These are phyloP conservation scores for Taphrina confusa DNA, from an alignment of 1,139 yeast species.

Conservation along the genomic window DNA sequence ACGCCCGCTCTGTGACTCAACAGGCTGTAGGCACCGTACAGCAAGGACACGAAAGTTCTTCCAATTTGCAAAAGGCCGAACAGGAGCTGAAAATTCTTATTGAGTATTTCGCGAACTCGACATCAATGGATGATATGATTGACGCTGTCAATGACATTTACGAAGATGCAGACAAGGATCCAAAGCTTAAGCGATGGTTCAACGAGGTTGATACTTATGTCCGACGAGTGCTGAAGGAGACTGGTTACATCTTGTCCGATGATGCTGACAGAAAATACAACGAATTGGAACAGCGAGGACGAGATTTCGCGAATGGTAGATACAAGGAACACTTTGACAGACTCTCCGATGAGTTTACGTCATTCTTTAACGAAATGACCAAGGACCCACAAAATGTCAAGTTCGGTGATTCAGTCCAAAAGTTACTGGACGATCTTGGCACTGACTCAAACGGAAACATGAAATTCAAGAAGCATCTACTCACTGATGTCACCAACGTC, in stretches of 20 bases:
- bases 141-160: slow-evolving; percentile 37
- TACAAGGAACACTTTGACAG: slow-evolving; percentile 39
- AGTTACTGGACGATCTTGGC: slow-evolving; percentile 37
- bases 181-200: slow-evolving; percentile 39
- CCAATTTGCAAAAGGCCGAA: slow-evolving; percentile 39
- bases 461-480: slow-evolving; percentile 36
- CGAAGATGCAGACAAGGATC: slow-evolving; percentile 39
- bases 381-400: slow-evolving; percentile 38
- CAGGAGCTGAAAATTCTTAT: slow-evolving; percentile 36
- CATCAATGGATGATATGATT: slow-evolving; percentile 38
- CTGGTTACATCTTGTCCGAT: slow-evolving; percentile 39
- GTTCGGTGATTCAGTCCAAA: slow-evolving; percentile 36
- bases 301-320: slow-evolving; percentile 34
- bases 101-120: slow-evolving; percentile 40
- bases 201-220: slow-evolving; percentile 37
- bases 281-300: slow-evolving; percentile 38
- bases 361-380: slow-evolving; percentile 37
- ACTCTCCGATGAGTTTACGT: slow-evolving; percentile 37
- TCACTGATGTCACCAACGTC: slow-evolving; percentile 38
- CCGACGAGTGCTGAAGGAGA: slow-evolving; percentile 38
- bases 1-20: slow-evolving; percentile 15
- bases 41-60: slow-evolving; percentile 35
- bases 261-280: slow-evolving; percentile 36
- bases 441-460: slow-evolving; percentile 37
- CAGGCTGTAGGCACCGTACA: slow-evolving; percentile 31